Evolutionary conservation across 208 protist genomes (phyloP).

Genomic region (Jaenimonas drosophilae): DNA sequence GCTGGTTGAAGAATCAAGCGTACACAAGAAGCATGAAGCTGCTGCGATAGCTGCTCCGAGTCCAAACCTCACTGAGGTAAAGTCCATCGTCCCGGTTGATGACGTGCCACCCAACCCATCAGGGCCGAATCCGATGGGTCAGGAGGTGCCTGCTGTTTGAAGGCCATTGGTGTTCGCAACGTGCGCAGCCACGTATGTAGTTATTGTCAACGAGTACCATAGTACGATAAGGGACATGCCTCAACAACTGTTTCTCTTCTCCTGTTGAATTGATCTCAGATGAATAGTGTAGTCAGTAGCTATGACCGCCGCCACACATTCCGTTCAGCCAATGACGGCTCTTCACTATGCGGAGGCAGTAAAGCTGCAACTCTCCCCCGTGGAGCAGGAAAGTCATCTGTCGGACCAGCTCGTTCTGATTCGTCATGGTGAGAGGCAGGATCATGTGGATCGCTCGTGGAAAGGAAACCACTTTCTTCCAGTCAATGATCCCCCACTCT

Average conservation of each 20-base stretch:
- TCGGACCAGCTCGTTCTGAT: slow-evolving; percentile 54
- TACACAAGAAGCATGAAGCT: slow-evolving; percentile 1
- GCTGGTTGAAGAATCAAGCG: slow-evolving; percentile 8
- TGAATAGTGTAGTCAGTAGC: background rate
- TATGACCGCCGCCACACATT: slow-evolving; percentile 1
- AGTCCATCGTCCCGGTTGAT: background rate
- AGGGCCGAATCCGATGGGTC: too few relatives aligned
- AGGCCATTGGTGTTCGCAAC: background rate
- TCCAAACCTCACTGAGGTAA: background rate
- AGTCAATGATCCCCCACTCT: slow-evolving; percentile 69
- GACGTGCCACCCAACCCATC: too few relatives aligned
- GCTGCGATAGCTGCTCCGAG: background rate
- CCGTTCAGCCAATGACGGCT: slow-evolving; percentile 45
- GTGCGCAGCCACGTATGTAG: background rate
- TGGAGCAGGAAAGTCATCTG: slow-evolving; percentile 20
- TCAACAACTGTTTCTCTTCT: background rate
- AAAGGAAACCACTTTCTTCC: slow-evolving; percentile 42
- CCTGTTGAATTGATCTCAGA: background rate
- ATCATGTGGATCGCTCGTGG: slow-evolving; percentile 69
- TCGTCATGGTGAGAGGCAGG: slow-evolving; percentile 70
- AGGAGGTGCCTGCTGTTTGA: too few relatives aligned
- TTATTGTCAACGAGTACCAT: background rate
- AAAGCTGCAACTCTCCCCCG: slow-evolving; percentile 22
- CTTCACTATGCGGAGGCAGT: slow-evolving; percentile 35
- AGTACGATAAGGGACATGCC: background rate